phyloP scores from a whole-genome alignment of 805 yeast genomes.

The Diddensiella caesifluorescens region DNA sequence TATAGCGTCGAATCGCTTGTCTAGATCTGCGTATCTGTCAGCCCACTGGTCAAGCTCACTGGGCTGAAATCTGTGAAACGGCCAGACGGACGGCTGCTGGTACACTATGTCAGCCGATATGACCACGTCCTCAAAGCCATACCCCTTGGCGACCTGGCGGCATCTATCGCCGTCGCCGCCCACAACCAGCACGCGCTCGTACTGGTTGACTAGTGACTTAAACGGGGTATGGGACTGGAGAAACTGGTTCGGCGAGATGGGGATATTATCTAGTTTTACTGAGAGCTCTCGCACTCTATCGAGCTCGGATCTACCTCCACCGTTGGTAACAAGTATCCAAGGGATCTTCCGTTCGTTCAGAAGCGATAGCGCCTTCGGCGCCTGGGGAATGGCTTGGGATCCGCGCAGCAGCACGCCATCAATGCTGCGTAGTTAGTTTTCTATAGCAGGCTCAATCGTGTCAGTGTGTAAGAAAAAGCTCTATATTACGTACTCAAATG shows the following conservation, averaged over 20 bases:
- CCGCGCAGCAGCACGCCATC: slow-evolving; percentile 89
- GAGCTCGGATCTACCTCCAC: slow-evolving; percentile 74
- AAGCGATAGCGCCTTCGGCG: slow-evolving; percentile 52
- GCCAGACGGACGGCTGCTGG: slow-evolving; percentile 52
- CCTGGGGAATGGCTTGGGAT: slow-evolving; percentile 56
- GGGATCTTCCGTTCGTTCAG: slow-evolving; percentile 58
- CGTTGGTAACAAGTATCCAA: slow-evolving; percentile 80
- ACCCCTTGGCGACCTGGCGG: slow-evolving; percentile 64
- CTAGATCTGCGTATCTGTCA: slow-evolving; percentile 27
- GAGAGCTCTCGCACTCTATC: slow-evolving; percentile 54
- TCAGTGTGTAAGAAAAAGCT: neutral
- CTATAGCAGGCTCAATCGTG: neutral
- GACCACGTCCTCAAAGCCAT: slow-evolving; percentile 74
- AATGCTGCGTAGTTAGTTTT: slow-evolving; percentile 34
- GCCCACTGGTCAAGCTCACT: slow-evolving; percentile 44
- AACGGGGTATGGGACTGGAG: slow-evolving; percentile 88
- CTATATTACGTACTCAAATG: slow-evolving; percentile 22
- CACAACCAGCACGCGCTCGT: slow-evolving; percentile 64
- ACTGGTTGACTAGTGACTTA: slow-evolving; percentile 49
- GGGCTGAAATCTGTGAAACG: slow-evolving; percentile 53
- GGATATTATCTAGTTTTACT: slow-evolving; percentile 37
- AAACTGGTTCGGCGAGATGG: slow-evolving; percentile 55
- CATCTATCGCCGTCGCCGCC: slow-evolving; percentile 75
- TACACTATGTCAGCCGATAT: slow-evolving; percentile 69
- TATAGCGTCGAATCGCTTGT: slow-evolving; percentile 55